Conservation (phyloP, 2,329 filamentous ascomycete genomes). For the Ascochyta pisi region DNA sequence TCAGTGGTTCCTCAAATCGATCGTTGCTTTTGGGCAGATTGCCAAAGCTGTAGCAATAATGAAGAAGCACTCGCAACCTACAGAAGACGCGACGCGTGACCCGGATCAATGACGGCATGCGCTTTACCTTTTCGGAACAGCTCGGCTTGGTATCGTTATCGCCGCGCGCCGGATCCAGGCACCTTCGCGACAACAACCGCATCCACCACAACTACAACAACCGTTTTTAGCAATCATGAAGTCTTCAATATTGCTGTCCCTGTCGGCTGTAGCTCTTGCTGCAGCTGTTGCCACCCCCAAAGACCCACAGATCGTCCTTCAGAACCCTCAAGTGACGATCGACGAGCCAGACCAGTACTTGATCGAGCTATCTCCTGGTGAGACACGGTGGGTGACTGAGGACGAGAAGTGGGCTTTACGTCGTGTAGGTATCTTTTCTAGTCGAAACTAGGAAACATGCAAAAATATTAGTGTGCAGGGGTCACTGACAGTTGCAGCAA, state of each 20-base stretch:
- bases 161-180: slow-evolving; percentile 31
- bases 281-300: slow-evolving; percentile 37
- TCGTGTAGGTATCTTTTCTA: slow-evolving; percentile 63
- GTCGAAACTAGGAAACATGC: too few relatives aligned
- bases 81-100: too few relatives aligned
- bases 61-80: too few relatives aligned
- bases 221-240: slow-evolving; percentile 36
- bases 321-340: slow-evolving; percentile 36
- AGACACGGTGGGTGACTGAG: slow-evolving; percentile 87
- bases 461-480: background rate
- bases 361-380: slow-evolving; percentile 83
- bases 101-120: background rate
- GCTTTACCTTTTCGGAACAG: background rate
- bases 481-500: slow-evolving; percentile 59
- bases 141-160: slow-evolving; percentile 22
- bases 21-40: too few relatives aligned
- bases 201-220: slow-evolving; percentile 8
- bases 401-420: slow-evolving; percentile 94
- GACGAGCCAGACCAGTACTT: slow-evolving; percentile 56
- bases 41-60: too few relatives aligned
- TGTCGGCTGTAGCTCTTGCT: slow-evolving; percentile 40
- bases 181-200: slow-evolving; percentile 7
- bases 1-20: too few relatives aligned
- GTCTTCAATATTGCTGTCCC: slow-evolving; percentile 41
- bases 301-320: slow-evolving; percentile 37